Base-by-base conservation (phyloP, 2,329 filamentous ascomycete genomes). In the Colletotrichum siamense region DNA sequence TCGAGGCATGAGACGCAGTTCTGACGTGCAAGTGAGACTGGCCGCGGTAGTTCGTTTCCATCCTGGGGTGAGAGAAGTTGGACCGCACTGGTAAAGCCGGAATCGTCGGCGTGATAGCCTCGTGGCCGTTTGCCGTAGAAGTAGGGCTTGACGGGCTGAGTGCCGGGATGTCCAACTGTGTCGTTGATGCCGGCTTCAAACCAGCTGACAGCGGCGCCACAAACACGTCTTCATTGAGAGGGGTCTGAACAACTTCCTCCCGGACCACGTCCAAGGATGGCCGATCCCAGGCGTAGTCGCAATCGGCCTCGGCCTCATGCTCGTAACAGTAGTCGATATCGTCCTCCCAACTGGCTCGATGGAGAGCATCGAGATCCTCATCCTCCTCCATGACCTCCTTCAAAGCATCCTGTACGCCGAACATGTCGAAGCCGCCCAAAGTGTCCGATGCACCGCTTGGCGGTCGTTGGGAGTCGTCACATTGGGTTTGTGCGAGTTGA, bases 301-400 rank as follows among this genome's bases (percentile, higher is more conserved):
- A 94, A 82, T 93, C 87, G 9, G 92, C 92, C 81, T 94, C 92
- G 15, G 89, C 91, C 78, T 92, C 92, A 79, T 94, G 91, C 78
- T 94, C 92, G 80, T 94, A 94, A 81, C 91, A 93, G 82, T 93
- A 94, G 81, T 94, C 92, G 77, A 94, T 94, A 77, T 92, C 92
- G 69, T 93, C 92, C 79, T 94, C 92, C 92, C 92, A 94, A 79
- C 86, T 92, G 79, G 89, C 88, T 9, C 84, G 83, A 26, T 82
- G 79, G n/a, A 84, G 77, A 5, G 77, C 71, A 5, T 86, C 83
- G n/a, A 80, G 79, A 16, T 71, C 79, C 4, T 78, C 78, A 9
- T 78, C 77, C 15, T 79, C 78, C 8, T 83, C 81, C 4, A 78
- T 79, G 24, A 81, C 80, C n/a, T 44, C 61, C 65, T 79, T 81